Evolutionary conservation across 352 stramenopile genomes (phyloP).

Genomic region (Globisporangium ultimum): DNA sequence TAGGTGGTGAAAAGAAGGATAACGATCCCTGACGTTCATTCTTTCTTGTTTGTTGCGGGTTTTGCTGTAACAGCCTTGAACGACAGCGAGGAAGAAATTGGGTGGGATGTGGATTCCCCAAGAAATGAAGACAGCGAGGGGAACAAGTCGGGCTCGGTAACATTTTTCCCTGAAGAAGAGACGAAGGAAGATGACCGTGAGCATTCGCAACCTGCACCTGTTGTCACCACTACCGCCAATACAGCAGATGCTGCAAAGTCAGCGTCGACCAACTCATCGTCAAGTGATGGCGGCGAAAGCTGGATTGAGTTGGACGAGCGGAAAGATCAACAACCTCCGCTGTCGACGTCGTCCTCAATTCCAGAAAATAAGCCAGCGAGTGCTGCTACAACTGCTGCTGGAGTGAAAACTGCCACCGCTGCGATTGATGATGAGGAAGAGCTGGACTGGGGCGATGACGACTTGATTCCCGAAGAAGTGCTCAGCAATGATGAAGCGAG

Average conservation of each 20-base stretch:
- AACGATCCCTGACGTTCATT: no score
- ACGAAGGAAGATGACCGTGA: conserved; percentile 27
- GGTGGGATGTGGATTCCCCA: conserved; percentile 66
- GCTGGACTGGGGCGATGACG: conserved; percentile 66
- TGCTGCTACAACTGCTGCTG: conserved; percentile 3
- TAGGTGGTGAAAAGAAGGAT: no score
- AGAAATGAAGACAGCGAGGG: conserved; percentile 32
- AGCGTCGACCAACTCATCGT: conserved; percentile 21
- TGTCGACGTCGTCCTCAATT: conserved; percentile 44
- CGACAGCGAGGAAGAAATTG: conserved; percentile 64
- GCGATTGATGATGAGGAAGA: conserved; percentile 33
- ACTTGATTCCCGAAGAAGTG: conserved; percentile 28
- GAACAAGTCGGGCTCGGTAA: conserved; percentile 9
- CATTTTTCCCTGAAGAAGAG: conserved; percentile 43
- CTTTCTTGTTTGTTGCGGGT: no score
- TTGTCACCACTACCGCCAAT: not conserved
- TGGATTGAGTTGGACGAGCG: conserved; percentile 68
- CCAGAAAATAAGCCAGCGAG: conserved; percentile 6
- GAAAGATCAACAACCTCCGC: conserved; percentile 35
- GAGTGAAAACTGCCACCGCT: no score
- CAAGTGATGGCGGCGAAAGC: conserved; percentile 48
- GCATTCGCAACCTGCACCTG: not conserved
- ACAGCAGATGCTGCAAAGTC: not conserved
- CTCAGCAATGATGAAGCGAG: conserved; percentile 11
- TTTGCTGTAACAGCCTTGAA: conserved; percentile 31